Base-by-base conservation (phyloP, 164 flowering plant species). In the Vitis rupestris region DNA sequence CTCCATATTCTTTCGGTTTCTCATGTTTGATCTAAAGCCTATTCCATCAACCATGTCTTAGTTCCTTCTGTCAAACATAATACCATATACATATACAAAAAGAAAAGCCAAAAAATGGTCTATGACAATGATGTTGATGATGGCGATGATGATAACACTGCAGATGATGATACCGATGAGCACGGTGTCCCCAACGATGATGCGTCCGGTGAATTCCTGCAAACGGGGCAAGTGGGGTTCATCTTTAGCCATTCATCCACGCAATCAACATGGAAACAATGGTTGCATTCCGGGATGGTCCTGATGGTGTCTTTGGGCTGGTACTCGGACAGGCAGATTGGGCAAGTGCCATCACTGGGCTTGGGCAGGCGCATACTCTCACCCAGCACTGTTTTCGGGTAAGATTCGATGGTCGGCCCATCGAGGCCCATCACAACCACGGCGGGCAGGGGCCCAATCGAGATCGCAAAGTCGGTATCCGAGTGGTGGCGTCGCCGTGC, bases 311-410 rank as follows among this genome's bases (percentile, higher is more conserved):
- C 88, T 58, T 77, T 70, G 10, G 88, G 76, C 62, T 77, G 72
- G 73, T 88, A 86, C 15, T 88, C 92, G 1, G 72, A 74, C 31
- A 88, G 56, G 66, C 92, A 88, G 23, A 88, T 86, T 1, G 89
- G 65, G 70, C 92, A 88, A 61, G 82, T 76, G 54, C 54, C 78
- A 47, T 79, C 88, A 52, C 51, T 73, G 14, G 81, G 80, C 63
- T 76, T 76, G 1, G 85, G 89, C 9, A 85, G 56, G 48, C 85
- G 57, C 14, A 71, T n/a, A 53, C 84, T 81, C 53, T 73, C 84
- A 2, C 87, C 84, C 1, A 88, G 68, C 15, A 77, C 44, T 1
- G 74, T 80, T 56, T 77, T 86, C 0, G 88, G 88, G 74, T 69
- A 85, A 0, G 87, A 81, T 23, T 81, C 82, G 2, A 87, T 85